These are phyloP conservation scores for Penicillium sp. DNA, from an alignment of 2,329 filamentous ascomycete species.

Conservation along the genomic window DNA sequence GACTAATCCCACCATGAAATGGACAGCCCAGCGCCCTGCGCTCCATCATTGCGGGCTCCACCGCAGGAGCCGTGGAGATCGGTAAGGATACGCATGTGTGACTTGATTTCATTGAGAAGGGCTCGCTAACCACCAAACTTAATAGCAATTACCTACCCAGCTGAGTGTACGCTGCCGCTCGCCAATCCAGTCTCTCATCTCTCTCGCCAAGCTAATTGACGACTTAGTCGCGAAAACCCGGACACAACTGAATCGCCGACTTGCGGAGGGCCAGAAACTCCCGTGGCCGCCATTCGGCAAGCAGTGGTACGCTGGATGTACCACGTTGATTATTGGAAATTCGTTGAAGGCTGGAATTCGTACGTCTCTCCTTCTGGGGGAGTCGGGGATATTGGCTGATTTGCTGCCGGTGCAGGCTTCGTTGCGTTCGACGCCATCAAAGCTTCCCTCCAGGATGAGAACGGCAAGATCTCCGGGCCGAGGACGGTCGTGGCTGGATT, in stretches of 20 bases:
- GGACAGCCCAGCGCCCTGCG: constrained; percentile 74
- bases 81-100: constrained; percentile 52
- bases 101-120: not conserved
- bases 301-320: constrained; percentile 98
- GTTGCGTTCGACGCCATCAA: constrained; percentile 97
- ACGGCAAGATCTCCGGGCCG: constrained; percentile 87
- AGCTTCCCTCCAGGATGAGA: constrained; percentile 72
- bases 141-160: constrained; percentile 84
- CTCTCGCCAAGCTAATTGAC: constrained; percentile 10
- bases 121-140: constrained; percentile 24
- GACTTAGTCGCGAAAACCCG: constrained; percentile 83
- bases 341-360: constrained; percentile 94
- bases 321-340: constrained; percentile 94
- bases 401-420: constrained; percentile 60
- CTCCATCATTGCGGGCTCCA: constrained; percentile 87
- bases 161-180: constrained; percentile 68
- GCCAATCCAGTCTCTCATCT: not conserved
- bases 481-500: constrained; percentile 92
- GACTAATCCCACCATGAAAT: constrained; percentile 41
- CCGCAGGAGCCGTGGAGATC: constrained; percentile 94
- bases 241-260: constrained; percentile 83
- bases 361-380: constrained; percentile 49
- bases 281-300: constrained; percentile 91
- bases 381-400: not conserved
- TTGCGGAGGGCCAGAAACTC: constrained; percentile 80